phyloP scores from a whole-genome alignment of 2,329 filamentous ascomycete genomes.

The Colletotrichum gigasporum region DNA sequence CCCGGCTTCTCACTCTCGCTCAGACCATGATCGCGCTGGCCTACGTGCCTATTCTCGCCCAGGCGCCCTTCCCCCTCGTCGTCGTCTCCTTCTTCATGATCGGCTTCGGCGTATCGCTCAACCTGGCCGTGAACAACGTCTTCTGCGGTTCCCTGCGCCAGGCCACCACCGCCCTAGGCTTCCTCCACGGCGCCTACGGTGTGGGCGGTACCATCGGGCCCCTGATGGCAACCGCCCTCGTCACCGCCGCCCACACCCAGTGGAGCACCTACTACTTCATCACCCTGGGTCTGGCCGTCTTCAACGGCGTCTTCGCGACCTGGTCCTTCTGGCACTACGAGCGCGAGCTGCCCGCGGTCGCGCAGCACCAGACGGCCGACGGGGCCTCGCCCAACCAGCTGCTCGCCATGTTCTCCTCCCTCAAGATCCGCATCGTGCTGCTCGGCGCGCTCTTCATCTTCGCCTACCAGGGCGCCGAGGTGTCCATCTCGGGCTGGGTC shows the following conservation, averaged over 20 bases:
- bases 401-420: slow-evolving; percentile 56
- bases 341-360: slow-evolving; percentile 54
- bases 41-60: slow-evolving; percentile 72
- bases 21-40: slow-evolving; percentile 66
- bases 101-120: slow-evolving; percentile 66
- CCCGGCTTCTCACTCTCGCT: slow-evolving; percentile 68
- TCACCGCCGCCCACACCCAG: slow-evolving; percentile 62
- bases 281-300: slow-evolving; percentile 64
- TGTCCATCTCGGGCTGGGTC: slow-evolving; percentile 86
- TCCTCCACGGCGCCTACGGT: slow-evolving; percentile 75
- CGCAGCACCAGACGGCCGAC: slow-evolving; percentile 26
- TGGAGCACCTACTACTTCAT: slow-evolving; percentile 83
- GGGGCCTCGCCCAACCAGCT: slow-evolving; percentile 39
- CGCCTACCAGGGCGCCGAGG: slow-evolving; percentile 85
- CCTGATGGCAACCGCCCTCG: slow-evolving; percentile 78
- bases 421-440: slow-evolving; percentile 69
- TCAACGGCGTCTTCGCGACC: slow-evolving; percentile 65
- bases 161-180: slow-evolving; percentile 65
- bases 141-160: slow-evolving; percentile 66
- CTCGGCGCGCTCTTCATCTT: slow-evolving; percentile 86
- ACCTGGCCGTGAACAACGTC: slow-evolving; percentile 66
- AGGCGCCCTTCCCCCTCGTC: slow-evolving; percentile 76
- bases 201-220: slow-evolving; percentile 74
- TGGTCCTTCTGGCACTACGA: slow-evolving; percentile 80
- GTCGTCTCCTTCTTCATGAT: slow-evolving; percentile 76